Evolutionary conservation across 306 rosid species (phyloP).

Genomic region (Ammopiptanthus mongolicus): DNA sequence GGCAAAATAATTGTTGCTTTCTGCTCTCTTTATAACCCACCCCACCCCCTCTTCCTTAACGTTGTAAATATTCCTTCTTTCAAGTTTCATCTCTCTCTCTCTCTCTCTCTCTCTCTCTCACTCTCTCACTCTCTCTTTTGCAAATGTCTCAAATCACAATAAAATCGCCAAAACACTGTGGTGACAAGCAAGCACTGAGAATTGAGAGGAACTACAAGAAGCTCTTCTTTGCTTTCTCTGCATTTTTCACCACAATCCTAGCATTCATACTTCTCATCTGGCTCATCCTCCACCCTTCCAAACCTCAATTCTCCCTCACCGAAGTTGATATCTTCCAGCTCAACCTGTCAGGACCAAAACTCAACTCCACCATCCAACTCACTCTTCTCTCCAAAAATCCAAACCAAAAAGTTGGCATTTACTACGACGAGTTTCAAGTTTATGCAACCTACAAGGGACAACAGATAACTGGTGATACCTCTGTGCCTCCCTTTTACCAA

Average conservation of each 20-base stretch:
- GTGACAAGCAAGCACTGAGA: slow-evolving; percentile 36
- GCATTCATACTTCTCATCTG: slow-evolving; percentile 47
- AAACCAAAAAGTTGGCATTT: slow-evolving; percentile 71
- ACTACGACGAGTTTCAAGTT: slow-evolving; percentile 68
- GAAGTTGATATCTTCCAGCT: slow-evolving; percentile 72
- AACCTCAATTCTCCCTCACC: slow-evolving; percentile 72
- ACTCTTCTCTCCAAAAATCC: slow-evolving; percentile 73
- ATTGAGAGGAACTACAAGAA: slow-evolving; percentile 58
- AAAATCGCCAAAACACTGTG: slow-evolving; percentile 87
- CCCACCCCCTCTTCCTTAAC: slow-evolving; percentile 36
- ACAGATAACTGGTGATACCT: slow-evolving; percentile 56
- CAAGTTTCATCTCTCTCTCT: not conserved
- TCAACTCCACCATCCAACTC: slow-evolving; percentile 83
- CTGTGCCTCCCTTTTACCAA: slow-evolving; percentile 83
- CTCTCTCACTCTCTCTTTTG: not conserved
- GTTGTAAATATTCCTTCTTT: slow-evolving; percentile 31
- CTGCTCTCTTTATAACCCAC: slow-evolving; percentile 27
- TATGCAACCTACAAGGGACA: slow-evolving; percentile 75
- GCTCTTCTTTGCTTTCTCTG: slow-evolving; percentile 42
- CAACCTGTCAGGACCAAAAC: slow-evolving; percentile 50
- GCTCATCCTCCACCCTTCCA: slow-evolving; percentile 65
- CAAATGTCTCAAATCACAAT: slow-evolving; percentile 62
- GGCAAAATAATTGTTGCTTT: slow-evolving; percentile 51
- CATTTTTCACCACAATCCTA: slow-evolving; percentile 49
- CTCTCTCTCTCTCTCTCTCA: not conserved